Percentiles rank a stretch among this genome's conserved stretches.
Evolutionary conservation across 306 rosid species (phyloP).

Genomic region (Prosopis cineraria): DNA sequence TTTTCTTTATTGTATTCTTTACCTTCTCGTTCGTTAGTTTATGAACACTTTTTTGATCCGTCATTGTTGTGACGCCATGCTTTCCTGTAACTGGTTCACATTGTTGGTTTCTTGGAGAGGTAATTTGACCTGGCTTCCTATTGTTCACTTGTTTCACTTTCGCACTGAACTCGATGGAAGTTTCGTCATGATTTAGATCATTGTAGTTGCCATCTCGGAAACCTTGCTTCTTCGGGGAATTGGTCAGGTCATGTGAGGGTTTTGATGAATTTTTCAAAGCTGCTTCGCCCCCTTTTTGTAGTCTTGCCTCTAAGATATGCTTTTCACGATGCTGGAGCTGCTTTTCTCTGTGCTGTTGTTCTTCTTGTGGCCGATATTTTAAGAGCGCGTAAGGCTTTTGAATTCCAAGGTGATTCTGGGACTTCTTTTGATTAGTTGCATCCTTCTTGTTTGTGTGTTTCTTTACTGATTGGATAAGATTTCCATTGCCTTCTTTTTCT

Average conservation of each 20-base stretch:
- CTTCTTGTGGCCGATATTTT: constrained; percentile 46
- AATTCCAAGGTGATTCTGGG: constrained; percentile 37
- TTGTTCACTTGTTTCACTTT: constrained; percentile 32
- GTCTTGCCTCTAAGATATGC: constrained; percentile 42
- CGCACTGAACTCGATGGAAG: constrained; percentile 34
- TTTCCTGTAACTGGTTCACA: constrained; percentile 43
- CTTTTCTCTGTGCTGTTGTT: constrained; percentile 38
- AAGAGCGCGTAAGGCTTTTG: constrained; percentile 44
- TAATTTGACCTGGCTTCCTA: constrained; percentile 42
- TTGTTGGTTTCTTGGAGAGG: constrained; percentile 37
- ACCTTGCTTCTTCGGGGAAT: constrained; percentile 54
- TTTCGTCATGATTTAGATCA: constrained; percentile 39
- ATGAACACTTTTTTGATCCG: constrained; percentile 51
- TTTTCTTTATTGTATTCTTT: constrained; percentile 42
- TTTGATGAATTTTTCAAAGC: constrained; percentile 44
- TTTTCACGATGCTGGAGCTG: constrained; percentile 45
- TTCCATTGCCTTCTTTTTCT: constrained; percentile 42
- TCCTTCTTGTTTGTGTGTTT: constrained; percentile 38
- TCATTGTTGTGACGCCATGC: constrained; percentile 32
- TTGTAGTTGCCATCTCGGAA: constrained; percentile 34
- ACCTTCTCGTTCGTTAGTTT: constrained; percentile 45
- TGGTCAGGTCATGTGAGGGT: constrained; percentile 35
- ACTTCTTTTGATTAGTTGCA: constrained; percentile 45
- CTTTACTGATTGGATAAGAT: constrained; percentile 41
- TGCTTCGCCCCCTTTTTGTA: constrained; percentile 47